Base-by-base conservation (phyloP, 2,329 filamentous ascomycete species). In the Biscogniauxia marginata region DNA sequence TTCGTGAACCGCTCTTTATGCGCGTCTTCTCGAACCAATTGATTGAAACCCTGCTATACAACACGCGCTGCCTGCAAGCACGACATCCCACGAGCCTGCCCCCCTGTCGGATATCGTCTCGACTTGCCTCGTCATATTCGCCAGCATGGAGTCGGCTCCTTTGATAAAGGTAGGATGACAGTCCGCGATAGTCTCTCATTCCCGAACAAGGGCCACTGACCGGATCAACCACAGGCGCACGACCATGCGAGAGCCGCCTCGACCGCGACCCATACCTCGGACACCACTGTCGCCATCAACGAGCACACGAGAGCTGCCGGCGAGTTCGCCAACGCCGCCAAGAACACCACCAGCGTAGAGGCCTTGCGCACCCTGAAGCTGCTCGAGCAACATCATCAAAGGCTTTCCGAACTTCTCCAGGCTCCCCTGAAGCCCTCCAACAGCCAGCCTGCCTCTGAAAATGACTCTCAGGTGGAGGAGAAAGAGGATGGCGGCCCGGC, bases 271-370 rank as follows among this genome's bases (percentile, higher is more conserved):
- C 85, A 92, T 67, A 86, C 89, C 47, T 80, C 79, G 54, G 86
- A 95, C 70, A 90, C 90, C 54, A 88, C 88, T 6, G 86, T 90
- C 49, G 93, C 93, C 60, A 89, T 92, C 68, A 89, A 89, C 68
- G 90, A 96, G 73, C 93, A 98, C 74, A 87, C 93, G 52, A 80
- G 90, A 55, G 95, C 95, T 39, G 93, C 95, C 2, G 88, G 87
- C 61, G 91, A 96, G 71, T 98, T 96, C 72, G 87, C 91, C 58
- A 87, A 88, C 58, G 93, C 92, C 24, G 87, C 90, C n/a, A 83
- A 85, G 59, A 82, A 76, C 49, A 96, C 91, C 7, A 80, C 78
- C 44, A 84, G 79, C 69, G 70, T 81, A 60, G 81, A 96, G 79
- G 93, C 93, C 13, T 75, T 96, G 50, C 86, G 95, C 52, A 95